Percentiles rank a stretch among this genome's conserved stretches.
phyloP scores from a whole-genome alignment of 2,329 filamentous ascomycete species.

The Epichloe sibirici region DNA sequence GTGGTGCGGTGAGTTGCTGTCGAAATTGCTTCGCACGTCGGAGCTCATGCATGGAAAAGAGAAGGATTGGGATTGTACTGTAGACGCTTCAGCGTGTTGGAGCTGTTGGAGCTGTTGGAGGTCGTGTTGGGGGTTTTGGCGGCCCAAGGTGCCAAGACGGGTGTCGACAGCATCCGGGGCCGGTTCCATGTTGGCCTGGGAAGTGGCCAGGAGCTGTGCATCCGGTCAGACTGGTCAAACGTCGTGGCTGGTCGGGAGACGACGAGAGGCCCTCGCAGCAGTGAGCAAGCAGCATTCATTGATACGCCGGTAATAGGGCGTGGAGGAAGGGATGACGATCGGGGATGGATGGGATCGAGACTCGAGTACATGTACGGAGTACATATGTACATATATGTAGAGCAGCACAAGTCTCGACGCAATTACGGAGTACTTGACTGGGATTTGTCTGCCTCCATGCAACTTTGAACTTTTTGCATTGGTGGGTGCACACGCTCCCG shows the following conservation, averaged over 20 bases:
- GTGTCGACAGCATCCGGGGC: conserved; percentile 15
- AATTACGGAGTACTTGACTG: not conserved
- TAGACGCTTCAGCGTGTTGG: conserved; percentile 10
- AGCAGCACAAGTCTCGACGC: not conserved
- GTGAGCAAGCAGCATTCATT: conserved; percentile 22
- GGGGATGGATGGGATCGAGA: not conserved
- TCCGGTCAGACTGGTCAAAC: conserved; percentile 29
- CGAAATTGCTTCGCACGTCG: conserved; percentile 3
- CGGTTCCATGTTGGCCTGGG: conserved; percentile 15
- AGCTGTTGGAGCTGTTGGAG: conserved; percentile 15
- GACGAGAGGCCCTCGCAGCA: conserved; percentile 28
- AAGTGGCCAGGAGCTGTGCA: conserved; percentile 30
- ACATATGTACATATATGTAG: too few species aligned
- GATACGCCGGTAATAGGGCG: conserved; percentile 28
- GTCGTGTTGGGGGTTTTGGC: conserved; percentile 15
- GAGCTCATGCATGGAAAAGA: not conserved
- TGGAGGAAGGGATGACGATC: conserved; percentile 1
- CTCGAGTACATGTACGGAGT: too few species aligned
- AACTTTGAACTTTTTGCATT: not conserved
- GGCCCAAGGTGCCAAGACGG: conserved; percentile 11
- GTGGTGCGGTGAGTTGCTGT: conserved; percentile 6
- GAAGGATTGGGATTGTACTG: not conserved
- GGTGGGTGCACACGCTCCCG: not conserved
- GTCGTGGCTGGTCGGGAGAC: conserved; percentile 27
- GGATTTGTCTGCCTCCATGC: not conserved